Conservation (phyloP, 1,284 basidiomycete species). For the Melampsora americana region DNA sequence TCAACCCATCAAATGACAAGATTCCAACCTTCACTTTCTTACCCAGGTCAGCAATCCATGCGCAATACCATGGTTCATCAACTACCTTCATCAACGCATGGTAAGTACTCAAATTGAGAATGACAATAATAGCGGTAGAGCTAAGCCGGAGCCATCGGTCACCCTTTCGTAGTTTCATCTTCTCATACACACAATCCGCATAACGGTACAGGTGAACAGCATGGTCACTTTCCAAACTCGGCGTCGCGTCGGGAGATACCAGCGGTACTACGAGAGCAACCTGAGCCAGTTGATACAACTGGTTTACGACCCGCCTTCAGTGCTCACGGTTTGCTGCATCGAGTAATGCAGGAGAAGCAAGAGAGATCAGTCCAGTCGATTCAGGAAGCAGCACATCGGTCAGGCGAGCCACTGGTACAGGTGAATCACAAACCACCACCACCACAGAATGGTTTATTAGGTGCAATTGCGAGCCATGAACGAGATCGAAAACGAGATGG, state of each 20-base stretch:
- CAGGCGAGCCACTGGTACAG: conserved; percentile 83
- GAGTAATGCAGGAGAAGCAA: conserved; percentile 89
- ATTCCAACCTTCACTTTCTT: neutral
- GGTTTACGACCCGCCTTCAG: conserved; percentile 63
- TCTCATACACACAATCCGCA: too few relatives aligned
- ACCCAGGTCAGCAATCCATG: neutral
- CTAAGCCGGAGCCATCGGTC: too few relatives aligned
- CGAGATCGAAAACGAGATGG: conserved; percentile 89
- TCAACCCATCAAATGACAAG: neutral
- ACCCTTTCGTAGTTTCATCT: too few relatives aligned
- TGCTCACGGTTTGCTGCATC: conserved; percentile 87
- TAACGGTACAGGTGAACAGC: neutral
- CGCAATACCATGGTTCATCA: neutral
- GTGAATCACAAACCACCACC: conserved; percentile 90
- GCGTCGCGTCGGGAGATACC: conserved; percentile 44
- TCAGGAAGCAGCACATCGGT: conserved; percentile 85
- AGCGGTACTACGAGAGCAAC: conserved; percentile 48
- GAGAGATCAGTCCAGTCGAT: conserved; percentile 91
- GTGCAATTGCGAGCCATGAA: conserved; percentile 92
- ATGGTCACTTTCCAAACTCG: conserved; percentile 33
- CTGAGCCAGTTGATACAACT: conserved; percentile 2
- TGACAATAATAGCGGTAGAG: too few relatives aligned
- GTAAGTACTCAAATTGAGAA: too few relatives aligned
- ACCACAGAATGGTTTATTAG: conserved; percentile 89
- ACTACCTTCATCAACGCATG: too few relatives aligned